Percentiles rank a stretch among this genome's conserved stretches.
phyloP scores from a whole-genome alignment of 2,329 filamentous ascomycete species.

The Colletotrichum navitas region DNA sequence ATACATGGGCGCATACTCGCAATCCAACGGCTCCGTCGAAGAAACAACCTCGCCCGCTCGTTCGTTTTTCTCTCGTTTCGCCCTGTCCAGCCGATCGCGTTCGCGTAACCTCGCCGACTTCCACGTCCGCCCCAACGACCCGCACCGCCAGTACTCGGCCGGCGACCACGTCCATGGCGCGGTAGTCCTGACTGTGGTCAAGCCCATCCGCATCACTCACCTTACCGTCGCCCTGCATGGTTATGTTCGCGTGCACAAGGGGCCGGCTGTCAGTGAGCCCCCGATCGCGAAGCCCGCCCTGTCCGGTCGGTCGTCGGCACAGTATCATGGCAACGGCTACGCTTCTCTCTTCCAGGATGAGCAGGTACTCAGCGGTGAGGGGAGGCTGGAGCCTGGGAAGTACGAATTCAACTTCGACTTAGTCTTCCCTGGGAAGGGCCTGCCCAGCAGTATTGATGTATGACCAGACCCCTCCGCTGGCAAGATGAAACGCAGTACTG shows the following conservation, averaged over 20 bases:
- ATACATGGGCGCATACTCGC: constrained; percentile 61
- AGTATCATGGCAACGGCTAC: constrained; percentile 81
- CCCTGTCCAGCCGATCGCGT: constrained; percentile 64
- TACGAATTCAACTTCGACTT: constrained; percentile 86
- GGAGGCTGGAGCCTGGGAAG: constrained; percentile 77
- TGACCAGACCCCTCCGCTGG: constrained; percentile 52
- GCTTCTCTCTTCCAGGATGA: constrained; percentile 88
- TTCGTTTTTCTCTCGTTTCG: constrained; percentile 66
- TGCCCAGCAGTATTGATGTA: constrained; percentile 97
- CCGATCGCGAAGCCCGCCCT: constrained; percentile 59
- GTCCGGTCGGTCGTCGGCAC: constrained; percentile 54
- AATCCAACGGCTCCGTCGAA: constrained; percentile 55
- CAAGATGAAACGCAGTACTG: constrained; percentile 19
- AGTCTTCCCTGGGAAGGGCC: constrained; percentile 74
- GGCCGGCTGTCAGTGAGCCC: constrained; percentile 68
- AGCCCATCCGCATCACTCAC: constrained; percentile 83
- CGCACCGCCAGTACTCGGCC: constrained; percentile 80
- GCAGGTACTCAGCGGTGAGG: constrained; percentile 82
- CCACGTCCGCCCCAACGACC: constrained; percentile 81
- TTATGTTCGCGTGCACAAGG: constrained; percentile 84
- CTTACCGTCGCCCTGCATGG: constrained; percentile 83
- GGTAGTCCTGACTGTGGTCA: constrained; percentile 79
- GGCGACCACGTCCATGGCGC: constrained; percentile 81
- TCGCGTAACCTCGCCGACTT: constrained; percentile 80
- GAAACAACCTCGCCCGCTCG: constrained; percentile 54